Conservation (phyloP, 2,329 filamentous ascomycete species). For the Colletotrichum orbiculare region DNA sequence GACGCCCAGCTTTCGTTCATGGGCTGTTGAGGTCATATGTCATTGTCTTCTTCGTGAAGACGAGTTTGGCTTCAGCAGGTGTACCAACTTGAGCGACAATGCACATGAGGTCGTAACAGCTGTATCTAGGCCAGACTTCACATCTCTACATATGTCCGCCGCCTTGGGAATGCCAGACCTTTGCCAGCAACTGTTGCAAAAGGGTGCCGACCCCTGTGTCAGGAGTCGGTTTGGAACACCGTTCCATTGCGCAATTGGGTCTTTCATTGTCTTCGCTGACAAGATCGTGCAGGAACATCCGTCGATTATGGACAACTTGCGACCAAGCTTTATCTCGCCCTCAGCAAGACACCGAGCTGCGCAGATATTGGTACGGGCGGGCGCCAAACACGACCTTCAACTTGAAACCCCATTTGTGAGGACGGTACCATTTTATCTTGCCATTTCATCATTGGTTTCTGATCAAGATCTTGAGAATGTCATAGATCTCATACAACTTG, state of each 20-base stretch:
- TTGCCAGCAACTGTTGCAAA: background rate
- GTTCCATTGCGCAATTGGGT: background rate
- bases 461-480: background rate
- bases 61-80: background rate
- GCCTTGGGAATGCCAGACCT: background rate
- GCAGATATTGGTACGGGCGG: background rate
- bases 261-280: background rate
- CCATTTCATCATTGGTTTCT: background rate
- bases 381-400: background rate
- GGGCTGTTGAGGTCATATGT: background rate
- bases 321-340: background rate
- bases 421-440: background rate
- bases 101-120: background rate
- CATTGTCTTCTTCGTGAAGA: background rate
- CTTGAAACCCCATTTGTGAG: background rate
- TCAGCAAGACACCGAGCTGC: background rate
- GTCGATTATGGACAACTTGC: background rate
- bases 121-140: background rate
- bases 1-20: background rate
- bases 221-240: slow-evolving; percentile 5
- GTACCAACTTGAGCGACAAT: background rate
- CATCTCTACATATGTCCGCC: slow-evolving; percentile 1
- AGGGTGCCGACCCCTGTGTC: background rate
- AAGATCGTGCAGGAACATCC: accelerated
- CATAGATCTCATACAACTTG: background rate